These are phyloP conservation scores for Tuber indicum DNA, from an alignment of 495 filamentous ascomycete species.

Conservation along the genomic window DNA sequence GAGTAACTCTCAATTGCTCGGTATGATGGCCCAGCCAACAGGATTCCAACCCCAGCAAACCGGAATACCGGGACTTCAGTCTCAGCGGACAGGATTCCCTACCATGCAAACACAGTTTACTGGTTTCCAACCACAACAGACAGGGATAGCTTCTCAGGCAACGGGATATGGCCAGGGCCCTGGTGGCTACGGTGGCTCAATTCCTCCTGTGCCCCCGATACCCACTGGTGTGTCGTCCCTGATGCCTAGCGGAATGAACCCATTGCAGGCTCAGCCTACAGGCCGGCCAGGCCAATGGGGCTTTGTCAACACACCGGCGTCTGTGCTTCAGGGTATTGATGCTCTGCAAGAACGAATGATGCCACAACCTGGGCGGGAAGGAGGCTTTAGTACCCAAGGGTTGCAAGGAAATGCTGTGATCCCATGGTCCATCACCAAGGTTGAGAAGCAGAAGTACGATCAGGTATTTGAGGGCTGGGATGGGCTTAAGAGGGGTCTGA, in stretches of 20 bases:
- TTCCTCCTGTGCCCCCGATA: slow-evolving; percentile 92
- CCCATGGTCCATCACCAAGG: slow-evolving; percentile 98
- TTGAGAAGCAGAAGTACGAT: slow-evolving; percentile 97
- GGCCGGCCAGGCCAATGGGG: slow-evolving; percentile 97
- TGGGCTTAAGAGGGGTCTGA: slow-evolving; percentile 85
- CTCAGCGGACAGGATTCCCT: slow-evolving; percentile 39
- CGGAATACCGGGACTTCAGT: slow-evolving; percentile 45
- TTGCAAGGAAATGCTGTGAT: slow-evolving; percentile 90
- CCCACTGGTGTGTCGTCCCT: slow-evolving; percentile 67
- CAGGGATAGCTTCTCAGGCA: slow-evolving; percentile 48
- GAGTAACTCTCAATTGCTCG: slow-evolving; percentile 37
- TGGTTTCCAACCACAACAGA: slow-evolving; percentile 34
- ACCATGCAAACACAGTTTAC: slow-evolving; percentile 31
- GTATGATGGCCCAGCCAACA: slow-evolving; percentile 45
- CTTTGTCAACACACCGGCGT: slow-evolving; percentile 85
- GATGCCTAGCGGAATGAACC: slow-evolving; percentile 52
- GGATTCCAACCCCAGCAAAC: slow-evolving; percentile 53
- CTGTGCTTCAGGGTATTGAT: slow-evolving; percentile 87
- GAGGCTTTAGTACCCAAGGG: slow-evolving; percentile 80
- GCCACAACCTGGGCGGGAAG: slow-evolving; percentile 91
- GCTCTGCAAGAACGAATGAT: slow-evolving; percentile 93
- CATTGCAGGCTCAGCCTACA: slow-evolving; percentile 86
- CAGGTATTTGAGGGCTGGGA: slow-evolving; percentile 95
- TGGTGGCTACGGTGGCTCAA: slow-evolving; percentile 26
- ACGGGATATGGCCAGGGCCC: slow-evolving; percentile 45